Base-by-base conservation (phyloP, 768 basidiomycete genomes). In the Lactarius psammicola region DNA sequence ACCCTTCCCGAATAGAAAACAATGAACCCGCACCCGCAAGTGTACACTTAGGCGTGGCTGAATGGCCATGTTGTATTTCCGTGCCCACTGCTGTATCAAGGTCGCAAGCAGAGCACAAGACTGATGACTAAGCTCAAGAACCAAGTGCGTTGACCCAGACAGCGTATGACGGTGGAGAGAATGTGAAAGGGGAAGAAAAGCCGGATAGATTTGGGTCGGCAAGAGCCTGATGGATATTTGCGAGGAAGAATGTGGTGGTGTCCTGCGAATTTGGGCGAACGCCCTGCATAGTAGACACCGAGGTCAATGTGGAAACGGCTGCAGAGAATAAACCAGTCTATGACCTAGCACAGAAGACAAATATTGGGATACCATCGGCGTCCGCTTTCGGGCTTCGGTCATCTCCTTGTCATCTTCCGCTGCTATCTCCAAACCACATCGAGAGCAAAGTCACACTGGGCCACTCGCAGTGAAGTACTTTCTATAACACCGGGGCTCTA, bases 81-180 rank as follows among this genome's bases (percentile, higher is more conserved):
- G 33, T 7, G 33, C 49, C 59, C 59, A 60, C 31, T 38, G 59
- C 17, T 60, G 59, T 7, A 60, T 5, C 26, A 51, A 53, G 4
- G 59, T 60, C 7, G 59, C 59, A 10, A 51, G 31, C 1, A 51
- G 10, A 26, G 59, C 59, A 36, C 46, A 60, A 60, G 59, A 18
- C 59, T 60, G n/a, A 51, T 49, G 3, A 23, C 46, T 31, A 60
- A 36, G n/a, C 59, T 51, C 31, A 36, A 15, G 15, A 51, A 60
- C 59, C 59, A 60, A 20, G 44, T 26, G 46, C 28, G 59, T 60
- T 60, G 46, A 60, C 46, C 59, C 30, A 51, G 8, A 56, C 40
- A 18, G 40, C 40, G 40, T 42, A 18, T 42, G 40, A 18, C 9
- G 18, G 40, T 5, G 40, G 40, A 42, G 40, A 23, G 28, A 30